Evolutionary conservation across 352 stramenopile genomes (phyloP), one percentile per base, ranked within the genome.

Genomic region (Halophytophthora polymorphica): DNA sequence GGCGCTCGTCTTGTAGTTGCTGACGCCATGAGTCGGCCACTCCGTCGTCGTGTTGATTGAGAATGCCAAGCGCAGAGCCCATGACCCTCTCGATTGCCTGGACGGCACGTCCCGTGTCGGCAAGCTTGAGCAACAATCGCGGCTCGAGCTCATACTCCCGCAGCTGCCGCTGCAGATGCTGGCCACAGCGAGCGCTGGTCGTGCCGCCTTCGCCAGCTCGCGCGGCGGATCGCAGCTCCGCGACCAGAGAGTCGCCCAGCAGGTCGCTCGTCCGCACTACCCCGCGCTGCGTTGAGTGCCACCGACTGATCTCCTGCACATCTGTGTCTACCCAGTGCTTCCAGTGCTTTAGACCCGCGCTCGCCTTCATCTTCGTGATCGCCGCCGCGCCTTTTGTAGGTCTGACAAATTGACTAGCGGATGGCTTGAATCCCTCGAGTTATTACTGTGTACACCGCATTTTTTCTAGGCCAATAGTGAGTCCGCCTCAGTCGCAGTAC

Each of bases 101-200:
- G 15, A 55, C 39, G 28, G 46, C 44, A 37, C 38, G 39, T 13
- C 48, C 48, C 25, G 48, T 47, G 37, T 46, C 23, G 25, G 37
- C 48, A 6, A 55, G 48, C 48, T 55, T 39, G 21, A 55, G 17
- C 25, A 55, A 37, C 28, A 55, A 23, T 13, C 48, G 36, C 15
- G 23, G 19, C 48, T 55, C 48, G 36, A 36, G 38, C 25, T 55
- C 45, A 37, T 55, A 55, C 3, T 17, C 13, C 13, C 13, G 2
- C 33, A 38, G 11, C 3, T 38, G 3, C 33, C 15, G 5, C 11
- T 17, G 4, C 33, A 38, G 13, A 17, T n/a, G 3, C 3, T 17
- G 4, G 13, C 3, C 33, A 10, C 11, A 38, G 11, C 15, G 11
- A 6, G 13, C 33, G 13, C 4, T 7, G 13, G 11, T 10, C 3